A percentile compares a stretch with the other conserved stretches of the same genome.
These are phyloP conservation scores for Podospora appendiculata DNA, from an alignment of 495 filamentous ascomycete species.

Conservation along the genomic window DNA sequence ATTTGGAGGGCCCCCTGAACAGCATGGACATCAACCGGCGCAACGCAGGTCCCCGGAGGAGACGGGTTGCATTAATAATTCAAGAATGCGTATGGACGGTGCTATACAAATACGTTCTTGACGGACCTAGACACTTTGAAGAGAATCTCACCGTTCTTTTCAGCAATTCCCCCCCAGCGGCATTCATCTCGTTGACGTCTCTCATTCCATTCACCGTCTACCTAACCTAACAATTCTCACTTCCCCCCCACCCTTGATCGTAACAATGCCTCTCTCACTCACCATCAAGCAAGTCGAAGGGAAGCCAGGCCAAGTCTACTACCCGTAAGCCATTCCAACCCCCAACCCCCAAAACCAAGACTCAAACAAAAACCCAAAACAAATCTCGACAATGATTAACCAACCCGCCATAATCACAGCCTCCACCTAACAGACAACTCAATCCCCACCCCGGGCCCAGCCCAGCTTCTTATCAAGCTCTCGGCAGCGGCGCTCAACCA, in stretches of 20 bases:
- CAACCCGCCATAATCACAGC: conserved; percentile 27
- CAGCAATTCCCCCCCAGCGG: too few species aligned
- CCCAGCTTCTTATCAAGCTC: conserved; percentile 62
- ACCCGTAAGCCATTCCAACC: conserved; percentile 45
- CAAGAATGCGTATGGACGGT: too few species aligned
- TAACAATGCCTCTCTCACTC: conserved; percentile 36
- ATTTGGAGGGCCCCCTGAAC: too few species aligned
- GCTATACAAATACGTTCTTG: too few species aligned
- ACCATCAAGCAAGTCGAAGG: conserved; percentile 48
- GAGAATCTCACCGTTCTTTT: too few species aligned
- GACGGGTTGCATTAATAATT: too few species aligned
- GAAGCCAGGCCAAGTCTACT: conserved; percentile 84
- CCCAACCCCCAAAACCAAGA: background rate
- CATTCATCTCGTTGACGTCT: background rate
- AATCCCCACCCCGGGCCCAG: conserved; percentile 49
- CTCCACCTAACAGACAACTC: conserved; percentile 55
- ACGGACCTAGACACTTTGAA: too few species aligned
- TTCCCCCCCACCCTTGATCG: too few species aligned
- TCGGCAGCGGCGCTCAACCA: conserved; percentile 80
- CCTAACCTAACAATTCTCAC: too few species aligned
- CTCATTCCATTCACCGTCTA: background rate
- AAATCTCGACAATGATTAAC: background rate
- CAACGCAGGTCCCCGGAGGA: too few species aligned
- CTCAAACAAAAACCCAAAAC: background rate
- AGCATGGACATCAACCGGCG: too few species aligned